A percentile compares a stretch with the other conserved stretches of the same genome.
phyloP scores from a whole-genome alignment of 768 basidiomycete genomes.

The Holtermannia corniformis region DNA sequence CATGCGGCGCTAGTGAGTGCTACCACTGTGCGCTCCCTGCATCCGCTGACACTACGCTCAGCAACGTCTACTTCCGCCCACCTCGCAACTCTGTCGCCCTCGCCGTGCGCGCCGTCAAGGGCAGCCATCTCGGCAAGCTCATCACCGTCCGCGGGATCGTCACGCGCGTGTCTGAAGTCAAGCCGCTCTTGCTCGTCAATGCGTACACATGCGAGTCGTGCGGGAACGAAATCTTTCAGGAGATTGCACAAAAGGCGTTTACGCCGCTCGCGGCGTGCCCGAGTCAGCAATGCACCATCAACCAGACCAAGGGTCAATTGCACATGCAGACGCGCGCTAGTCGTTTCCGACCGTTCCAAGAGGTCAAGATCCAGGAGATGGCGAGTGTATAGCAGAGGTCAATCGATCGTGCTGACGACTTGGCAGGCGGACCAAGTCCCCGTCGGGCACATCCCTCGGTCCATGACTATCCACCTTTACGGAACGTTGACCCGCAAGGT shows the following conservation, averaged over 20 bases:
- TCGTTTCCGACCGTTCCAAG: conserved; percentile 95
- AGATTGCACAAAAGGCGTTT: conserved; percentile 85
- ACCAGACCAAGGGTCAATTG: conserved; percentile 75
- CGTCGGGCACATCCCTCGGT: conserved; percentile 95
- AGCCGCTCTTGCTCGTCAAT: conserved; percentile 90
- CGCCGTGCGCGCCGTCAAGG: conserved; percentile 86
- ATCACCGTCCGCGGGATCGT: conserved; percentile 97
- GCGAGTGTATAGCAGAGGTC: conserved; percentile 45
- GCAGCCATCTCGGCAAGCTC: conserved; percentile 73
- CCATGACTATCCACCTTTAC: conserved; percentile 93
- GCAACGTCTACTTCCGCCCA: conserved; percentile 90
- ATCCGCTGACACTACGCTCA: conserved; percentile 41
- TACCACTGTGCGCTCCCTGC: background rate
- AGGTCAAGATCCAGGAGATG: conserved; percentile 99
- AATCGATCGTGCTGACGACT: background rate
- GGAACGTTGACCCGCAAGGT: conserved; percentile 80
- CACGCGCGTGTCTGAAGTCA: conserved; percentile 97
- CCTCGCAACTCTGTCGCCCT: conserved; percentile 47
- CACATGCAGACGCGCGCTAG: conserved; percentile 99
- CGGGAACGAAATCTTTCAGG: conserved; percentile 97
- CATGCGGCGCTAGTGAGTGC: conserved; percentile 83
- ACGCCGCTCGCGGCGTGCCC: conserved; percentile 84
- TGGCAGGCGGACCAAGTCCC: conserved; percentile 97
- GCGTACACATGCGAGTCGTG: conserved; percentile 98
- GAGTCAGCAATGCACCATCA: conserved; percentile 70